phyloP scores from a whole-genome alignment of 192 early-diverging fungal species.

The Dispira simplex region DNA sequence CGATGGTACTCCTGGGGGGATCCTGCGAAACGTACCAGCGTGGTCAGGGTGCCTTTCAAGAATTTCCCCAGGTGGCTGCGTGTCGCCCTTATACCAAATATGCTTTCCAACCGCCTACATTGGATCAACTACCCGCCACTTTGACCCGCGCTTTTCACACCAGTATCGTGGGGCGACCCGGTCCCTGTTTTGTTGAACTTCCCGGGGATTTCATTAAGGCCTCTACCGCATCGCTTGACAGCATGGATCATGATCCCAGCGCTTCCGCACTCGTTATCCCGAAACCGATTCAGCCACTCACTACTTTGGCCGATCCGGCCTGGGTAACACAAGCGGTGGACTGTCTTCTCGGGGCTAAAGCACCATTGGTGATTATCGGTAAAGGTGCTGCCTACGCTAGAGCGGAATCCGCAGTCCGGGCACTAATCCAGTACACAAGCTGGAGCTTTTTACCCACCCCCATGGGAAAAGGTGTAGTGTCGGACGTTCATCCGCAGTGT shows the following conservation, averaged over 20 bases:
- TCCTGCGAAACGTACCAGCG: conserved; percentile 29
- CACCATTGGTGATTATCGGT: conserved; percentile 50
- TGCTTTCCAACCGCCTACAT: conserved; percentile 28
- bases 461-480: conserved; percentile 52
- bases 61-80: conserved; percentile 45
- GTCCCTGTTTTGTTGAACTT: conserved; percentile 47
- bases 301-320: conserved; percentile 29
- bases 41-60: conserved; percentile 58
- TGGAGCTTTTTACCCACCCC: conserved; percentile 62
- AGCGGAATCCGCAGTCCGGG: conserved; percentile 37
- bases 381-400: conserved; percentile 58
- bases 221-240: not conserved
- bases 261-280: conserved; percentile 16
- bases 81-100: conserved; percentile 44
- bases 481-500: conserved; percentile 42
- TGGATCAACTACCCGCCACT: conserved; percentile 30
- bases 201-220: conserved; percentile 52
- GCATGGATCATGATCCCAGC: conserved; percentile 1
- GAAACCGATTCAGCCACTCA: not conserved
- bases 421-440: conserved; percentile 33
- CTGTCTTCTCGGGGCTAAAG: conserved; percentile 28
- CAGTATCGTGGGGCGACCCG: conserved; percentile 39
- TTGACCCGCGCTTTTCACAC: conserved; percentile 37
- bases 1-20: conserved; percentile 48
- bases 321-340: conserved; percentile 24